Percentiles rank a stretch among this genome's conserved stretches.
phyloP scores from a whole-genome alignment of 2,329 filamentous ascomycete species.

The Chaetomium globosum region DNA sequence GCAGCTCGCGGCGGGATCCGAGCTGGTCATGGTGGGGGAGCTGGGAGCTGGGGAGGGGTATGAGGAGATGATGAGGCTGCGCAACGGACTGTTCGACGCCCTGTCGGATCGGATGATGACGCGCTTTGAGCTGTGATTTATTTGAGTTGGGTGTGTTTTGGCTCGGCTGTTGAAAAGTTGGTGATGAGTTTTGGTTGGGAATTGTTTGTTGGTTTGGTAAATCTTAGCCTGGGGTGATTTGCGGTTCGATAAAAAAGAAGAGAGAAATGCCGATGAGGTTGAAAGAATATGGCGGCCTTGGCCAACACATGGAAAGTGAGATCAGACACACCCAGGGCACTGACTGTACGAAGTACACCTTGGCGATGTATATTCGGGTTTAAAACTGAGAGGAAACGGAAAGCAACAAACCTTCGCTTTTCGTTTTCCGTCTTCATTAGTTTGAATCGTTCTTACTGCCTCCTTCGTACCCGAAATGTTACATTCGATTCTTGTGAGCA shows the following conservation, averaged over 20 bases:
- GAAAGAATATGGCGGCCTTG: background rate
- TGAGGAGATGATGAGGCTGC: background rate
- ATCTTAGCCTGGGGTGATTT: too few species aligned
- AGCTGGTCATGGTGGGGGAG: slow-evolving; percentile 6
- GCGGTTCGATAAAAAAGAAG: background rate
- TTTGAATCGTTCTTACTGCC: too few species aligned
- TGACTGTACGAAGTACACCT: too few species aligned
- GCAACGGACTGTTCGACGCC: background rate
- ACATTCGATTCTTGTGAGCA: background rate
- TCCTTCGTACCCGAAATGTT: background rate
- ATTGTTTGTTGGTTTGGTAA: too few species aligned
- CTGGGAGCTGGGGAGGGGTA: background rate
- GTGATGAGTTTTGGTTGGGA: too few species aligned
- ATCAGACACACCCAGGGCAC: too few species aligned
- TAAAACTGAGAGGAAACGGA: too few species aligned
- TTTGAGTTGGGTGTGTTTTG: too few species aligned
- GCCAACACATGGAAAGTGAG: background rate
- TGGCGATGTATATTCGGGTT: too few species aligned
- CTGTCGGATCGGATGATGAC: slow-evolving; percentile 7
- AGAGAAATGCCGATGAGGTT: background rate
- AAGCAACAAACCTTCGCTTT: background rate
- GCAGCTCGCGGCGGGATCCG: slow-evolving; percentile 14
- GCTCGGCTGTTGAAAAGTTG: too few species aligned
- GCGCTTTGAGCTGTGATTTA: slow-evolving; percentile 9
- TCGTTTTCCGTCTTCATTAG: too few species aligned